A percentile compares a stretch with the other conserved stretches of the same genome.
Evolutionary conservation across 441 rosid species (phyloP).

Genomic region (Corymbia calophylla): DNA sequence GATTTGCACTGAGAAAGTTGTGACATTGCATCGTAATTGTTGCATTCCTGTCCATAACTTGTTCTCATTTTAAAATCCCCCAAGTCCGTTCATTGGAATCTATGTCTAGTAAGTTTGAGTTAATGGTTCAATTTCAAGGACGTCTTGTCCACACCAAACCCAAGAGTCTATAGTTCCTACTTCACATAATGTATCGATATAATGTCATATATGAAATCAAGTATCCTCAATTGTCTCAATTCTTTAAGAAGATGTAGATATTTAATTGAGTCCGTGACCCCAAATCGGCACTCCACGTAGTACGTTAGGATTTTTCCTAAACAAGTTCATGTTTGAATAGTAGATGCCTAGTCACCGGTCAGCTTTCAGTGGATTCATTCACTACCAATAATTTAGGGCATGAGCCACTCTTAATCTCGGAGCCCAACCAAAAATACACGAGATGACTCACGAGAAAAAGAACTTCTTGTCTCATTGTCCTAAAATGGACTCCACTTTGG

Average conservation of each 20-base stretch:
- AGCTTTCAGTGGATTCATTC: background rate
- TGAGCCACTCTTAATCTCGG: background rate
- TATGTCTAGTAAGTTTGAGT: background rate
- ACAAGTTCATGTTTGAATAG: no score
- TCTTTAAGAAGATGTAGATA: background rate
- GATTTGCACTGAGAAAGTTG: background rate
- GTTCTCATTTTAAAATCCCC: background rate
- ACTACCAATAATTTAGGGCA: background rate
- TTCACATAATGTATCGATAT: background rate
- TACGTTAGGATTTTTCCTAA: background rate
- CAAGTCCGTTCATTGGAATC: background rate
- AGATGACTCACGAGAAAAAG: background rate
- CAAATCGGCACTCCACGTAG: background rate
- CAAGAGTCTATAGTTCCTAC: background rate
- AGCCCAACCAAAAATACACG: background rate
- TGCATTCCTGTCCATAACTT: background rate
- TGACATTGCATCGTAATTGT: background rate
- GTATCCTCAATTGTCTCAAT: no score
- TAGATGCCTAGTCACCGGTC: background rate
- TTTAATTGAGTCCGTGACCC: background rate
- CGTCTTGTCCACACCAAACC: background rate
- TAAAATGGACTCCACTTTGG: background rate
- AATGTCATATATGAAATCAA: no score
- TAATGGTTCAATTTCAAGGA: background rate
- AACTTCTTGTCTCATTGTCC: background rate